These are phyloP conservation scores for Globisporangium okanoganense DNA, from an alignment of 352 stramenopile genomes.

Conservation along the genomic window DNA sequence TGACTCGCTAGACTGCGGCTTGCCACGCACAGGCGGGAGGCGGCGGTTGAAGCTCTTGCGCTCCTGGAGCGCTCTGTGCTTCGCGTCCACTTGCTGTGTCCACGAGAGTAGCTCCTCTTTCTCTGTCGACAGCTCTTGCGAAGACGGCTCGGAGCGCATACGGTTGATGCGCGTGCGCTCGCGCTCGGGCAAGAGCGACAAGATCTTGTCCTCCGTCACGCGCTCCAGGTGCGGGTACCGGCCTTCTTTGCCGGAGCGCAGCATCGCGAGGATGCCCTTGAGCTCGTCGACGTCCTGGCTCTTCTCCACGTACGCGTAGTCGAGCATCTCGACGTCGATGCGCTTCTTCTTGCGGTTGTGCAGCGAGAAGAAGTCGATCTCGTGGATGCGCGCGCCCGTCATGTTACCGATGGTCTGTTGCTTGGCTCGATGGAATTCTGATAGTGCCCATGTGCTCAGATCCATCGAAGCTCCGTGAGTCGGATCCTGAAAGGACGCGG, in stretches of 20 bases:
- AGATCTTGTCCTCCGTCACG: slow-evolving; percentile 70
- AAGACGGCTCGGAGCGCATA: slow-evolving; percentile 54
- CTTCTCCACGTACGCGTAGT: slow-evolving; percentile 89
- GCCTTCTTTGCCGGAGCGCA: slow-evolving; percentile 89
- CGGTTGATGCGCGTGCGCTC: slow-evolving; percentile 71
- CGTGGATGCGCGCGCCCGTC: slow-evolving; percentile 6
- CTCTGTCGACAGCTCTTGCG: slow-evolving; percentile 54
- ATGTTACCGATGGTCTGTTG: not conserved
- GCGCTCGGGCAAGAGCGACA: slow-evolving; percentile 70
- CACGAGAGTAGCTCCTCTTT: slow-evolving; percentile 63
- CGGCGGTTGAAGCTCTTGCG: slow-evolving; percentile 14
- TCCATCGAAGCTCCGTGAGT: not conserved
- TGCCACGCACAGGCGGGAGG: slow-evolving; percentile 56
- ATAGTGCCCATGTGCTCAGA: not conserved
- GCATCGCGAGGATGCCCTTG: slow-evolving; percentile 77
- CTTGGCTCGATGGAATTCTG: not conserved
- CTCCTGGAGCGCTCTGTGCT: slow-evolving; percentile 43
- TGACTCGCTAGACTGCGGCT: slow-evolving; percentile 11
- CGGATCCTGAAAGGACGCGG: slow-evolving; percentile 12
- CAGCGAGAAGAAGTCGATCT: slow-evolving; percentile 75
- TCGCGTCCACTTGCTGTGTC: slow-evolving; percentile 51
- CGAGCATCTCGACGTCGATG: slow-evolving; percentile 86
- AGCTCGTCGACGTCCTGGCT: slow-evolving; percentile 83
- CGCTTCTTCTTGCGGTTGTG: slow-evolving; percentile 65
- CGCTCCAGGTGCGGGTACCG: slow-evolving; percentile 87